Evolutionary conservation across 2,329 filamentous ascomycete species (phyloP).

Genomic region (Daldinia eschscholtzii): DNA sequence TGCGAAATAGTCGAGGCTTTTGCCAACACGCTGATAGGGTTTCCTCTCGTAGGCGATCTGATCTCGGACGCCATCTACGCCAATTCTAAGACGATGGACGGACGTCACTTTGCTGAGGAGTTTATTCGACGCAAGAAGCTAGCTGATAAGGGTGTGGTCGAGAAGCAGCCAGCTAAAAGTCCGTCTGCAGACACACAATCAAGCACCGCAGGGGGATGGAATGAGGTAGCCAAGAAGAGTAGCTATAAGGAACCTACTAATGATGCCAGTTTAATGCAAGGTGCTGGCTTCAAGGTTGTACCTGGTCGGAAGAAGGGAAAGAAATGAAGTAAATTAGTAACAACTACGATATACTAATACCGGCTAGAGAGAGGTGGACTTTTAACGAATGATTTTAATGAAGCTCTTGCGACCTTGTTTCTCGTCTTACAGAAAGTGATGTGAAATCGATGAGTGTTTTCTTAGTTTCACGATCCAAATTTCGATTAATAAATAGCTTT

Average conservation of each 20-base stretch:
- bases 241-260: conserved; percentile 63
- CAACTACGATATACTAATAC: conserved; percentile 10
- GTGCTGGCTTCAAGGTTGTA: conserved; percentile 88
- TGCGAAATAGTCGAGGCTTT: conserved; percentile 79
- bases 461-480: neutral
- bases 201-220: conserved; percentile 78
- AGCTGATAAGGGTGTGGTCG: conserved; percentile 90
- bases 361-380: neutral
- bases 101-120: conserved; percentile 92
- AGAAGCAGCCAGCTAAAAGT: conserved; percentile 73
- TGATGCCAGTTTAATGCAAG: conserved; percentile 59
- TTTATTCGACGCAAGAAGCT: conserved; percentile 93
- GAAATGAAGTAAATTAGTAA: conserved; percentile 61
- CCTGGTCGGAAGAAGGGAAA: conserved; percentile 92
- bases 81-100: conserved; percentile 89
- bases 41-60: conserved; percentile 82
- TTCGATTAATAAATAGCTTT: neutral
- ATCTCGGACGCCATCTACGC: conserved; percentile 92
- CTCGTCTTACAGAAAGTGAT: neutral
- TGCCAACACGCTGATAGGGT: conserved; percentile 77
- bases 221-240: conserved; percentile 96
- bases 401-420: neutral
- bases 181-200: conserved; percentile 59
- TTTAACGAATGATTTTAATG: neutral
- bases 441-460: neutral